Conservation (phyloP, 1,139 yeast species). For the Spencermartinsiella ligniputridi region DNA sequence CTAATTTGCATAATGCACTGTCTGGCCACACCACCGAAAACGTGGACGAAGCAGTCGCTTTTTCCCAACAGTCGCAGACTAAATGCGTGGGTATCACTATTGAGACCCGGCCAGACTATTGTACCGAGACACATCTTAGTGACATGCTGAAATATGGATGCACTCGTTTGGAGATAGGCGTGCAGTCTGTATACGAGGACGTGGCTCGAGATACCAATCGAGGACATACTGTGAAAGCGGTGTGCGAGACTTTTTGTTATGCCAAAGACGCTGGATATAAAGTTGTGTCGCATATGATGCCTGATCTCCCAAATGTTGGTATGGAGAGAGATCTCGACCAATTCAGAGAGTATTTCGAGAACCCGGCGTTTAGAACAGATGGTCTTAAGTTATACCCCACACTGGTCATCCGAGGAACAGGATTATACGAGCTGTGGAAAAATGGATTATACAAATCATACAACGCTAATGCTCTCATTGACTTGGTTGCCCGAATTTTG, state of each 20-base stretch:
- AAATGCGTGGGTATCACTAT: conserved; percentile 98
- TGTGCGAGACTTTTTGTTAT: conserved; percentile 89
- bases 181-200: conserved; percentile 94
- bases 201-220: conserved; percentile 98
- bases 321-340: conserved; percentile 98
- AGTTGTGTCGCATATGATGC: conserved; percentile 99
- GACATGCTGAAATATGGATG: conserved; percentile 97
- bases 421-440: conserved; percentile 95
- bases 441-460: conserved; percentile 91
- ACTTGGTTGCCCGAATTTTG: conserved; percentile 88
- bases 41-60: conserved; percentile 83
- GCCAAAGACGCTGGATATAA: conserved; percentile 98
- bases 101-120: conserved; percentile 97
- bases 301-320: conserved; percentile 97
- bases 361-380: conserved; percentile 95
- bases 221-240: conserved; percentile 96
- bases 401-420: conserved; percentile 94
- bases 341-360: conserved; percentile 92
- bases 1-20: conserved; percentile 88
- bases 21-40: conserved; percentile 89
- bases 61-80: conserved; percentile 90
- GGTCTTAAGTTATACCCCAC: conserved; percentile 96
- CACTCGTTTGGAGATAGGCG: conserved; percentile 95
- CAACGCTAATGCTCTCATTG: conserved; percentile 90
- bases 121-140: conserved; percentile 91